Evolutionary conservation across 164 flowering plant species (phyloP), one percentile per base, ranked within the genome.

Genomic region (Magnolia changhungtana): DNA sequence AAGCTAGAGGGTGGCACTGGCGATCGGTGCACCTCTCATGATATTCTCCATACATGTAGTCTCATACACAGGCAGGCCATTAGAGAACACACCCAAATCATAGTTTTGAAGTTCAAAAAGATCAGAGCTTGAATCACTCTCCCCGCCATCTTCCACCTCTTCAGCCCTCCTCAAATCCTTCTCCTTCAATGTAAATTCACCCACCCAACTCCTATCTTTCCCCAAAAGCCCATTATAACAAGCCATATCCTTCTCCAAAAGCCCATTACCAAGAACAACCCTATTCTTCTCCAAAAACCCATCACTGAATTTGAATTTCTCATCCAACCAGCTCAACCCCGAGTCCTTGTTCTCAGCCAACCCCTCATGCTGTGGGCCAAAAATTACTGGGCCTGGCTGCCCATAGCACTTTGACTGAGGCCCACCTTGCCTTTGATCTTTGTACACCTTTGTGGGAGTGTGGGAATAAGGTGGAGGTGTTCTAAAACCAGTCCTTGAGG

Each of bases 61-160:
- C 78, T 91, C 95, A 82, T 90, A 91, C 71, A 95, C 97, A 63
- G 98, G 97, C 78, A 94, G 69, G 0, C 88, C 95, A 81, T 82
- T 89, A 24, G 90, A 86, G 67, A 77, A 88, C 51, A 74, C 82
- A 78, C 87, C 90, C 84, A 91, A 79, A 24, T 90, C 95, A 84
- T 86, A 86, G 76, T 89, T 92, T 63, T 86, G 91, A 78, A 95
- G 78, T 81, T 95, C 98, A 78, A 95, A 95, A 77, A 95, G 83
- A 88, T 95, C 98, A 72, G 98, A 95, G 76, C 98, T 93, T 77
- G 98, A 89, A 82, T 95, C 98, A 81, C 97, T 95, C 19, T 94
- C 95, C 50, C 72, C 70, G 10, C 89, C 94, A 78, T 85, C 92
- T 72, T 88, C 94, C 10, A 72, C 80, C 29, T 72, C 82, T 67